A percentile compares a stretch with the other conserved stretches of the same genome.
Evolutionary conservation across 2,329 filamentous ascomycete genomes (phyloP).

Genomic region (Scopulariopsis brevicaulis): DNA sequence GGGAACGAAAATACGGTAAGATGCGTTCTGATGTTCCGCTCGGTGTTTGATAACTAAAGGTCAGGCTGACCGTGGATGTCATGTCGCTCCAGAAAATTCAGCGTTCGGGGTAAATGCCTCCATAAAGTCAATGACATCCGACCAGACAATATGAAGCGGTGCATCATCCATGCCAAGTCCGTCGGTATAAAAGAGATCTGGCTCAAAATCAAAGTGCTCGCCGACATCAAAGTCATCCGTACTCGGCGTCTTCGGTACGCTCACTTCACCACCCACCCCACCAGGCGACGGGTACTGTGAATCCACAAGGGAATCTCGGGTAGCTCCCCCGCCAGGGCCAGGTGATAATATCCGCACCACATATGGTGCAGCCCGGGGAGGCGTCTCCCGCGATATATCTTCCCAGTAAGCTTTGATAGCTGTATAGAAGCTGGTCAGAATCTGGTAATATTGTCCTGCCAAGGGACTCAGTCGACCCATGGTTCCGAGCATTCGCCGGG

Average conservation of each 20-base stretch:
- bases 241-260: background rate
- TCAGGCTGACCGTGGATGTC: background rate
- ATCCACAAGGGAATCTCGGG: background rate
- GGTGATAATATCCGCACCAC: slow-evolving; percentile 5
- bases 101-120: slow-evolving; percentile 3
- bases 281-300: background rate
- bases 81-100: background rate
- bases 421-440: slow-evolving; percentile 22
- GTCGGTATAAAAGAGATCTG: background rate
- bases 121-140: slow-evolving; percentile 5
- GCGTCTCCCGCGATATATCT: slow-evolving; percentile 3
- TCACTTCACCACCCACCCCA: background rate
- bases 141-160: background rate
- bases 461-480: slow-evolving; percentile 39
- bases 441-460: slow-evolving; percentile 45
- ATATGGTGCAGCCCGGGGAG: background rate
- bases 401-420: slow-evolving; percentile 26
- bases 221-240: background rate
- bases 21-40: too few species aligned
- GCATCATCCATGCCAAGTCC: slow-evolving; percentile 3
- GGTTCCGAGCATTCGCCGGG: slow-evolving; percentile 34
- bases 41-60: background rate
- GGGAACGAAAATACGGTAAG: too few species aligned
- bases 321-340: background rate
- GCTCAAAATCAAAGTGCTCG: background rate